These are phyloP conservation scores for Conticribra weissflogii DNA, from an alignment of 108 stramenopile genomes.

Conservation along the genomic window DNA sequence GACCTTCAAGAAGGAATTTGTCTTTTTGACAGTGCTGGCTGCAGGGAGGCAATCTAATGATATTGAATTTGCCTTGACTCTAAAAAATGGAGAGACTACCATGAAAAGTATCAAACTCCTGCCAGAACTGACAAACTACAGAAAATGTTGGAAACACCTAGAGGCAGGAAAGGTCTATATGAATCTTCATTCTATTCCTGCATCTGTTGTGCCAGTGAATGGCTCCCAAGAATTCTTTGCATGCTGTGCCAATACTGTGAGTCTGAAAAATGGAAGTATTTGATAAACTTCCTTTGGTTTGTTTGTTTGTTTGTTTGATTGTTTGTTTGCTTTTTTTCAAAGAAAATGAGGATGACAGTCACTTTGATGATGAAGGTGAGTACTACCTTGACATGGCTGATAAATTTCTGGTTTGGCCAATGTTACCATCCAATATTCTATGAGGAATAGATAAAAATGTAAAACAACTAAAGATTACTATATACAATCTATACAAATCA, in stretches of 20 bases:
- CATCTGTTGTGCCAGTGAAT: not conserved
- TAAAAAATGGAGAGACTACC: not conserved
- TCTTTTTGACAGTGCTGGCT: not conserved
- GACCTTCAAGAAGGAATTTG: not conserved
- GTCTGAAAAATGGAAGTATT: not conserved
- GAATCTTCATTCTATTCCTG: not conserved
- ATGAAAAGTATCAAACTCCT: not conserved
- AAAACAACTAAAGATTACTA: no score
- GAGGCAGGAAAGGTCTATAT: not conserved
- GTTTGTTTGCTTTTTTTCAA: no score
- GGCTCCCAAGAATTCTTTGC: not conserved
- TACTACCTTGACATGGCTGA: no score
- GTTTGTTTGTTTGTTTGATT: no score
- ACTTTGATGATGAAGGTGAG: no score
- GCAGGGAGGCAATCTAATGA: not conserved
- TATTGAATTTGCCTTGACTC: not conserved
- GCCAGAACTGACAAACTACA: not conserved
- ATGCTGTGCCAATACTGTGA: not conserved
- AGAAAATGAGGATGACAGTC: no score
- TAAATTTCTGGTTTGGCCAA: no score
- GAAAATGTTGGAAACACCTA: not conserved
- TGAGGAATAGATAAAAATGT: no score
- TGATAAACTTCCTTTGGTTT: no score
- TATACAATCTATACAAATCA: no score
- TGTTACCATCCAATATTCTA: no score